Evolutionary conservation across 2,329 filamentous ascomycete genomes (phyloP), one percentile per base, ranked within the genome.

Genomic region (Neopestalotiopsis clavispora): DNA sequence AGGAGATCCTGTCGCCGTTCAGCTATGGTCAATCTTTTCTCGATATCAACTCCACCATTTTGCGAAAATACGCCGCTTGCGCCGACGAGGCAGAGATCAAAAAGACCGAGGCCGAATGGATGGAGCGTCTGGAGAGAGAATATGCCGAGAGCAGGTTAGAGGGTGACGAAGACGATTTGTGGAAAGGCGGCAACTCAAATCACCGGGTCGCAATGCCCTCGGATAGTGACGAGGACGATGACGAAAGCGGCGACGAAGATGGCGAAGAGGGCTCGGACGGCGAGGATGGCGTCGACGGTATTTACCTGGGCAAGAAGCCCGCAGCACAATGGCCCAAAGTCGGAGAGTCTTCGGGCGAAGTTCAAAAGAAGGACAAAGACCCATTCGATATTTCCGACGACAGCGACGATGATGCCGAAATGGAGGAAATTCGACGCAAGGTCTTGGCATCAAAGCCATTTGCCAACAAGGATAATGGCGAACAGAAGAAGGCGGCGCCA

Each of bases 361-460:
- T 80, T 28, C 82, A 86, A 9, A 83, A 84, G 17, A 80, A 84
- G 28, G 80, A 85, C 42, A 84, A 80, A 73, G 93, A 96, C 74
- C 91, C 90, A 0, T 95, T 91, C 75, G 91, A 89, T 67, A 87
- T 97, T 60, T 94, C 94, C 10, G 92, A 94, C 67, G 91, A 94
- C 73, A 90, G 89, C 40, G 93, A 93, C 68, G 92, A 97, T 20
- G 86, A 77, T 65, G 82, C 84, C 66, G 91, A 94, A 77, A 98
- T 98, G 95, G 95, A 94, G 45, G 95, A 97, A 76, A 91, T 99
- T 66, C 89, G 96, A 63, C 90, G 92, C 67, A 93, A 94, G 74
- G 94, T 98, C n/a, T 87, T 99, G 2, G 92, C 92, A 6, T 97
- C 95, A 6, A 98, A 95, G 77, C 90, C 94, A 0, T 99, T 99